phyloP scores from a whole-genome alignment of 2,329 filamentous ascomycete genomes.

The Basipetospora sp. region DNA sequence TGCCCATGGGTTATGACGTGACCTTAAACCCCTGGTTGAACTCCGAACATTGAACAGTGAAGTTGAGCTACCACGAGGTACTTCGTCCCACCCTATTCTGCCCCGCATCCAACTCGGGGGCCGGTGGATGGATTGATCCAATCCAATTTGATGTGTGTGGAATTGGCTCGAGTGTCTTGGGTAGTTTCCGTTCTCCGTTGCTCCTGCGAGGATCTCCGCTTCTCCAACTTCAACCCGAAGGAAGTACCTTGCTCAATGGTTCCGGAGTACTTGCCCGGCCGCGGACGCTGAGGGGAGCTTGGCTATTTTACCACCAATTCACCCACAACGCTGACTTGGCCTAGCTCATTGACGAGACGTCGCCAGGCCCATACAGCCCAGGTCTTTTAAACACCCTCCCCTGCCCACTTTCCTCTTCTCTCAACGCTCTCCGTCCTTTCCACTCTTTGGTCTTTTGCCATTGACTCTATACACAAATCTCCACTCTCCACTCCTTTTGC shows the following conservation, averaged over 20 bases:
- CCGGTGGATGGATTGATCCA: too few relatives aligned
- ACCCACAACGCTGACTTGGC: constrained; percentile 1
- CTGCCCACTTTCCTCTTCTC: background rate
- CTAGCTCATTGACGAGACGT: background rate
- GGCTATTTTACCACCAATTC: background rate
- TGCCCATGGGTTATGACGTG: background rate
- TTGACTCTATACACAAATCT: too few relatives aligned
- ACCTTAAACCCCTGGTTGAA: background rate
- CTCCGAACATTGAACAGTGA: background rate
- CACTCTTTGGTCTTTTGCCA: background rate
- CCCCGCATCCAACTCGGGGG: too few relatives aligned
- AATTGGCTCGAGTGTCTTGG: too few relatives aligned
- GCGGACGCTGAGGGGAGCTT: background rate
- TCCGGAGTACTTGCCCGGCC: background rate
- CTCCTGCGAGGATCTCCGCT: too few relatives aligned
- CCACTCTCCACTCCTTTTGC: too few relatives aligned
- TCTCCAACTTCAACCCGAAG: too few relatives aligned
- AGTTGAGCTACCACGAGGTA: background rate
- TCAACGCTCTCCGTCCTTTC: background rate
- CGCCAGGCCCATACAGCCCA: too few relatives aligned
- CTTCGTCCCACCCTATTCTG: too few relatives aligned
- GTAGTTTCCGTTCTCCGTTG: too few relatives aligned
- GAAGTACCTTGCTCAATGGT: too few relatives aligned
- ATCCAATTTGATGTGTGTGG: too few relatives aligned
- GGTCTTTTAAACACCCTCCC: constrained; percentile 5